phyloP scores from a whole-genome alignment of 148 eudicot genomes.

The Rhododendron henanense region DNA sequence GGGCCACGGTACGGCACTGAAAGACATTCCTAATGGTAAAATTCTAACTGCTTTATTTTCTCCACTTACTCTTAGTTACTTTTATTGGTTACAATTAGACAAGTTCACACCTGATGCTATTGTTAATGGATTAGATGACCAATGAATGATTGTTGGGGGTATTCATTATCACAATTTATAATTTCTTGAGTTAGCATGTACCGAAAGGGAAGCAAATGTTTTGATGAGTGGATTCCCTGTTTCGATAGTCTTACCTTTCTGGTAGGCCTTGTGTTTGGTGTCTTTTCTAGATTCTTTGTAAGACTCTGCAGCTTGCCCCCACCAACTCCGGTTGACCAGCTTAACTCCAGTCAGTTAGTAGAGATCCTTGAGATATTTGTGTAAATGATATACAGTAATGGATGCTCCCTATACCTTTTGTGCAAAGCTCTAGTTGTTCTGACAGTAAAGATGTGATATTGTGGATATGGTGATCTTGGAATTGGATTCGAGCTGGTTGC shows the following conservation, averaged over 20 bases:
- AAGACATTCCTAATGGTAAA: constrained; percentile 94
- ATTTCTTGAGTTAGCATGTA: background rate
- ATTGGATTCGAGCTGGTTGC: background rate
- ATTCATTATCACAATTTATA: background rate
- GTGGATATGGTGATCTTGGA: background rate
- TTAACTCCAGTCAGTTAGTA: background rate
- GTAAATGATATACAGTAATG: background rate
- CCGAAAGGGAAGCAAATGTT: background rate
- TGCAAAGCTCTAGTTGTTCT: background rate
- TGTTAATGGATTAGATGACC: background rate
- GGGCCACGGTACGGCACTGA: constrained; percentile 84
- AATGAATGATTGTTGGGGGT: background rate
- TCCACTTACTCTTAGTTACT: background rate
- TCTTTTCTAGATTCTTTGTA: background rate
- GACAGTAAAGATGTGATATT: no score
- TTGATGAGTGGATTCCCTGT: background rate
- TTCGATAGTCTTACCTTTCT: background rate
- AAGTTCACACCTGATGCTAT: background rate
- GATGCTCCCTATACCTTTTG: background rate
- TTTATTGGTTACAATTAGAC: background rate
- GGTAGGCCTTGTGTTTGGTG: background rate
- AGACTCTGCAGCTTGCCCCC: background rate
- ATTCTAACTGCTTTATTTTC: background rate
- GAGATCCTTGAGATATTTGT: background rate
- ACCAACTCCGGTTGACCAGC: background rate